Base-by-base conservation (phyloP, 2,329 filamentous ascomycete species). In the Eutypa lata region DNA sequence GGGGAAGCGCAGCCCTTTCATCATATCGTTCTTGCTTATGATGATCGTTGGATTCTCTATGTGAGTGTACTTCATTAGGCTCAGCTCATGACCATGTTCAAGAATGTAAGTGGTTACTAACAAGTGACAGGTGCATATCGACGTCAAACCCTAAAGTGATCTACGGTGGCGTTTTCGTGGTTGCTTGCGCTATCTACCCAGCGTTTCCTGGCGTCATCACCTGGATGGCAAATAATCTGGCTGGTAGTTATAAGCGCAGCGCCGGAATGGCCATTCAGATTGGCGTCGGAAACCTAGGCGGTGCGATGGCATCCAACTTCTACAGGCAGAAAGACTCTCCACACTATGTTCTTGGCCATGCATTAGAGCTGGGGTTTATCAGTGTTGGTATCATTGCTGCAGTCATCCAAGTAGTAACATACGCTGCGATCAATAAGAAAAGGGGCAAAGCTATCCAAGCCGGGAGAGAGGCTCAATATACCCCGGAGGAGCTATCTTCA, bases 151-250 rank as follows among this genome's bases (percentile, higher is more conserved):
- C 84, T 1, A 75, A 75, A 1, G 83, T 84, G 0, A 76, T 83
- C 11, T 96, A 95, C 59, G 88, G 82, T 0, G 90, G 88, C 0
- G 86, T 87, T 0, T 95, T 92, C 68, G 73, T 95, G 0, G 87
- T 83, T 0, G 87, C 90, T 0, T 80, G 90, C 53, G 88, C 88
- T 2, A 91, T 94, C 52, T 94, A 93, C 59, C 89, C 91, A 0
- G 85, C 83, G 26, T 88, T 94, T 53, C 76, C 89, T 0, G 92
- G 92, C 50, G 87, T 88, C 1, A 88, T 95, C 48, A 79, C 87
- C 0, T 95, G 91, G 91, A 74, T 86, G 0, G 81, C 82, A 33
- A 95, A 94, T 67, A 95, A 95, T 55, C 78, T 89, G 11, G 84
- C 92, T 51, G 77, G 77, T 0, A 76, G 72, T 45, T 78, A 78